phyloP scores from a whole-genome alignment of 202 grass and related monocot genomes.

The Elaeis oleifera region DNA sequence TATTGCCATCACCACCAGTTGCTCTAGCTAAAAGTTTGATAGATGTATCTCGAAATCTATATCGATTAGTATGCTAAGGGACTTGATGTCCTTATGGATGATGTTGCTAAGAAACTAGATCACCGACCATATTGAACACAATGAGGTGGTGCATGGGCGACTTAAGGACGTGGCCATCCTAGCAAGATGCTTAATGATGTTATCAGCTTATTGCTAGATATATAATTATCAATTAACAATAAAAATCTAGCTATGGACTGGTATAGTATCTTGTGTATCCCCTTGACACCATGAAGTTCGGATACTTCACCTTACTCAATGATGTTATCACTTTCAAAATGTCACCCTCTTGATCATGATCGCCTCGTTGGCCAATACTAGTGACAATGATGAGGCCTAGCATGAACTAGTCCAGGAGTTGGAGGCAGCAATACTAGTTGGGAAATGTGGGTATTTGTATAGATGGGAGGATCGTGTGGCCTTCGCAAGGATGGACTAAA shows the following conservation, averaged over 20 bases:
- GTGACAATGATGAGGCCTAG: constrained; percentile 24
- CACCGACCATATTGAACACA: constrained; percentile 61
- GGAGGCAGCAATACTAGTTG: no score
- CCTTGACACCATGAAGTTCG: constrained; percentile 73
- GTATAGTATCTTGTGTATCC: constrained; percentile 56
- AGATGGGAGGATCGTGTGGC: no score
- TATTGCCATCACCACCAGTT: constrained; percentile 63
- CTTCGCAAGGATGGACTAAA: no score
- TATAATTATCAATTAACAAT: constrained; percentile 83
- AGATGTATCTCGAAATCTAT: constrained; percentile 87
- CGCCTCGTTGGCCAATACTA: constrained; percentile 60
- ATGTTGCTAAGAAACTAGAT: constrained; percentile 69
- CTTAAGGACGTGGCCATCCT: constrained; percentile 90
- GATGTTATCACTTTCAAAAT: constrained; percentile 76
- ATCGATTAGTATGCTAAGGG: constrained; percentile 79
- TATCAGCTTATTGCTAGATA: constrained; percentile 87
- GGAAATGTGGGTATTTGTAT: no score
- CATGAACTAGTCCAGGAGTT: no score
- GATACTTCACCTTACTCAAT: constrained; percentile 86
- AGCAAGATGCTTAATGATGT: constrained; percentile 6
- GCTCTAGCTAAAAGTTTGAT: constrained; percentile 78
- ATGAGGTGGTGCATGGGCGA: constrained; percentile 96
- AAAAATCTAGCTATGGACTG: constrained; percentile 76
- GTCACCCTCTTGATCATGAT: constrained; percentile 73
- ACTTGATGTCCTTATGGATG: constrained; percentile 86